These are phyloP conservation scores for Cornus kousa DNA, from an alignment of 148 eudicot genomes.

Conservation along the genomic window DNA sequence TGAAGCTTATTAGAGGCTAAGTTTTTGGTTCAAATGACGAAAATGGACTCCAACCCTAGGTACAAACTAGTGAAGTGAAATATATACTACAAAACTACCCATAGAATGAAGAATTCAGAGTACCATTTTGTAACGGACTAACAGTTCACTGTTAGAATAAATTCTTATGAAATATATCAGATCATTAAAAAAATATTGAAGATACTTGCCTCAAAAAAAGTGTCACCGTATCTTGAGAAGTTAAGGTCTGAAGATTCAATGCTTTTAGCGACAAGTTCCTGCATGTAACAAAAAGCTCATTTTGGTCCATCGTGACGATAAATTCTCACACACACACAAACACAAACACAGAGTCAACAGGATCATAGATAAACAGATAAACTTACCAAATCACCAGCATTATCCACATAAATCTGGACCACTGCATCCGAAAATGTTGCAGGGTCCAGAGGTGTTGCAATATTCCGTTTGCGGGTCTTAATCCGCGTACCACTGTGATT, in stretches of 20 bases:
- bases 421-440: conserved; percentile 99
- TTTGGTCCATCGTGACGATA: conserved; percentile 6
- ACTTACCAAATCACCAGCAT: conserved; percentile 99
- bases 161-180: background rate
- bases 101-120: too few relatives aligned
- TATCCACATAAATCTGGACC: conserved; percentile 99
- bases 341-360: background rate
- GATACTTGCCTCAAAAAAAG: conserved; percentile 85
- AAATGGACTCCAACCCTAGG: too few relatives aligned
- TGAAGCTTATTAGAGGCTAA: too few relatives aligned
- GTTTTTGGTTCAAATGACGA: too few relatives aligned
- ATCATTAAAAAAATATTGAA: background rate
- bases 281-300: conserved; percentile 15
- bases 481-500: conserved; percentile 97
- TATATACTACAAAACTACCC: too few relatives aligned
- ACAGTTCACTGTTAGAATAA: too few relatives aligned
- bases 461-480: conserved; percentile 99
- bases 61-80: too few relatives aligned
- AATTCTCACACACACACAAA: background rate
- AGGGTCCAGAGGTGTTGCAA: conserved; percentile 99
- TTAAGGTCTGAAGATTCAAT: conserved; percentile 93
- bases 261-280: conserved; percentile 95
- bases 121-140: too few relatives aligned
- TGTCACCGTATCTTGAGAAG: conserved; percentile 97
- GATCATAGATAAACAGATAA: background rate